These are phyloP conservation scores for Endocarpon pusillum DNA, from an alignment of 495 filamentous ascomycete genomes.

Conservation along the genomic window DNA sequence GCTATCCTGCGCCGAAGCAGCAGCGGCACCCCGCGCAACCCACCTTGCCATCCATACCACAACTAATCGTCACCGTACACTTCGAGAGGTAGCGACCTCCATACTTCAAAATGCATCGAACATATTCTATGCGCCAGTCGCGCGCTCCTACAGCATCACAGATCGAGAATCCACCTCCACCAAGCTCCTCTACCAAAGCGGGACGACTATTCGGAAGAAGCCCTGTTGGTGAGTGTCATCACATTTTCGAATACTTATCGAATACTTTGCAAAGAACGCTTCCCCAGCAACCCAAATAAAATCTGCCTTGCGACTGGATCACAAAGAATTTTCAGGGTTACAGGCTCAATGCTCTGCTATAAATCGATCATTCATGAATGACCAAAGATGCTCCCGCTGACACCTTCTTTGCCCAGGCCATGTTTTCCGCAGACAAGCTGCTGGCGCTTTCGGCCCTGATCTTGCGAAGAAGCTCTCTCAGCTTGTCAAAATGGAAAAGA, in stretches of 20 bases:
- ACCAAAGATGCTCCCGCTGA: background rate
- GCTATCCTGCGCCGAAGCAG: no score
- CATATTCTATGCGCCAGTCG: slow-evolving; percentile 95
- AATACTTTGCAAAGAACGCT: no score
- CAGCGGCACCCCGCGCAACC: no score
- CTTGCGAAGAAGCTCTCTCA: slow-evolving; percentile 93
- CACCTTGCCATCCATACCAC: no score
- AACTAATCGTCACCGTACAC: no score
- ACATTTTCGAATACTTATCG: no score
- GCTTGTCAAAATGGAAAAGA: slow-evolving; percentile 99
- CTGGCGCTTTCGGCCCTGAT: slow-evolving; percentile 89
- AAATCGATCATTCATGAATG: no score
- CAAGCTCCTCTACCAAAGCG: slow-evolving; percentile 76
- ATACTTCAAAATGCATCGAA: slow-evolving; percentile 72
- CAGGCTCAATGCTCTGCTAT: no score
- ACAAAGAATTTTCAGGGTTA: no score
- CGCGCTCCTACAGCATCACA: slow-evolving; percentile 84
- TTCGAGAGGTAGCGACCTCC: no score
- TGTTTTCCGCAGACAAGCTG: slow-evolving; percentile 78
- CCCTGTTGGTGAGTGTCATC: slow-evolving; percentile 55
- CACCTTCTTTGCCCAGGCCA: slow-evolving; percentile 44
- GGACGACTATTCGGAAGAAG: slow-evolving; percentile 71
- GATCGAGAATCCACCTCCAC: slow-evolving; percentile 83
- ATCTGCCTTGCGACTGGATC: no score
- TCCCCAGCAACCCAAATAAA: no score